Base-by-base conservation (phyloP, 1,284 basidiomycete species). In the Peniophora sp. region DNA sequence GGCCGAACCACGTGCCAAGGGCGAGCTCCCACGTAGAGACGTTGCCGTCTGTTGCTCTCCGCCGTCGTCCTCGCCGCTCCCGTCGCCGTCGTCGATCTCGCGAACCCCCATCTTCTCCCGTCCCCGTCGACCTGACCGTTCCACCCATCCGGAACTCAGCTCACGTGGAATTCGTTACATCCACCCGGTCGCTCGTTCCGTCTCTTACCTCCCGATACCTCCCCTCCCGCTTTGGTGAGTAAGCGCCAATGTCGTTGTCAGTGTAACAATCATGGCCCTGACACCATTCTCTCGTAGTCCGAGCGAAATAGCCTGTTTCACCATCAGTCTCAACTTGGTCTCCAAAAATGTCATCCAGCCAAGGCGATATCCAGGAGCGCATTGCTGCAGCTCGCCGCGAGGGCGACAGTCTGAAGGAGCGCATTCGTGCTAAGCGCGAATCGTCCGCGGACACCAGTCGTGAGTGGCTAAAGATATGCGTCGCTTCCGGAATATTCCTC, bases 331-430 rank as follows among this genome's bases (percentile, higher is more conserved):
- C 27, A 32, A 32, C 27, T 12, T 6, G 27, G 27, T 32, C 12
- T 32, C 27, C 27, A 32, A 32, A 32, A 61, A 89, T 89, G 86
- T 83, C 86, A 62, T 85, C 88, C 74, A 76, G 76, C 51, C 83
- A 85, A 70, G 81, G 83, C 65, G 92, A 95, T 66, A 92, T 95
- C 60, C 92, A 94, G 68, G 92, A 95, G 73, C 74, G 90, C 65
- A 98, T 99, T 68, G 92, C 94, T 51, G 92, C 94, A 47, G 96
- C 96, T 52, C 85, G 96, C 63, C 82, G 95, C 65, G 95, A 98
- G 71, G 93, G 94, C 37, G 96, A 99, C 69, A 88, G 83, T 63
- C 72, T 98, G 72, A 98, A 97, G 74, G 95, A 97, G 78, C 95
- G 94, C 83, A 97, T 98, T 66, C 79, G 93, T 58, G 85, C 91